Evolutionary conservation across 768 basidiomycete genomes (phyloP).

Genomic region (Cyclocybe cylindracea): DNA sequence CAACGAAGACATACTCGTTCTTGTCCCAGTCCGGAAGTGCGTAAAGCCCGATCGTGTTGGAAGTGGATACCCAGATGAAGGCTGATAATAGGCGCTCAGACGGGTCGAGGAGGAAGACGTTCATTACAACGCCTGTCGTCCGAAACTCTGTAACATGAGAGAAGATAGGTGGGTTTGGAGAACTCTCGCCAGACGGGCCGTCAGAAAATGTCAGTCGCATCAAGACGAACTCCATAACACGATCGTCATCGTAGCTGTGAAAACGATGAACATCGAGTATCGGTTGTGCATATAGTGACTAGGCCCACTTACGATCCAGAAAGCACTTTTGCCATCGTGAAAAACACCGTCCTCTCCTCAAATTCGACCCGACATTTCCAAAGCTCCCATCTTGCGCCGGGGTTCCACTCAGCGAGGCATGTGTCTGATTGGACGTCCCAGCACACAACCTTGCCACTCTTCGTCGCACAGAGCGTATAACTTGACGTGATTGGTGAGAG

Average conservation of each 20-base stretch:
- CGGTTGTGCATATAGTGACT: not conserved
- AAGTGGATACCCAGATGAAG: slow-evolving; percentile 64
- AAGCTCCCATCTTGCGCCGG: slow-evolving; percentile 62
- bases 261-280: slow-evolving; percentile 3
- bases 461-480: slow-evolving; percentile 77
- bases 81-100: slow-evolving; percentile 59
- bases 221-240: slow-evolving; percentile 70
- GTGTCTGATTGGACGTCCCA: slow-evolving; percentile 69
- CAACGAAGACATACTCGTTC: slow-evolving; percentile 68
- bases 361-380: slow-evolving; percentile 83
- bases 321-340: slow-evolving; percentile 72
- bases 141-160: slow-evolving; percentile 62
- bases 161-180: slow-evolving; percentile 46
- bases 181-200: slow-evolving; percentile 40
- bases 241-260: slow-evolving; percentile 55
- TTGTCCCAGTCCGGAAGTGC: slow-evolving; percentile 67
- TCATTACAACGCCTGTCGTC: slow-evolving; percentile 72
- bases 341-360: slow-evolving; percentile 68
- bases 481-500: slow-evolving; percentile 74
- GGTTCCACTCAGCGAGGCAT: slow-evolving; percentile 71
- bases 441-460: slow-evolving; percentile 74
- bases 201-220: slow-evolving; percentile 68
- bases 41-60: slow-evolving; percentile 61
- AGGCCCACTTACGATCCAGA: slow-evolving; percentile 43
- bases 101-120: slow-evolving; percentile 74